Evolutionary conservation across 176 grass and related monocot genomes (phyloP).

Genomic region (Oryza meridionalis): DNA sequence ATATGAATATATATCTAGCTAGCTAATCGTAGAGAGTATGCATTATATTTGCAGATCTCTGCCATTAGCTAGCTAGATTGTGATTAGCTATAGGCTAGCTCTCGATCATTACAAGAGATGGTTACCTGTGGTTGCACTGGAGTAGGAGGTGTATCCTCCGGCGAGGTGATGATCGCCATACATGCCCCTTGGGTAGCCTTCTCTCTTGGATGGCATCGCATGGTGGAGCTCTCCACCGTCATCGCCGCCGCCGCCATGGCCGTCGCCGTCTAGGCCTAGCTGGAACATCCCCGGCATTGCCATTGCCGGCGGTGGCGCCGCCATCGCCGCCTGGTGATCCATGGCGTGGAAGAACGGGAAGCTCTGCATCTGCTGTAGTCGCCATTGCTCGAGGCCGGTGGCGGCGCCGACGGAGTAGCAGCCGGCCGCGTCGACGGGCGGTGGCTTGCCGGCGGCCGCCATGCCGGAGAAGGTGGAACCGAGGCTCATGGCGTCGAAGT

Average conservation of each 20-base stretch:
- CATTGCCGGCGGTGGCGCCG: constrained; percentile 30
- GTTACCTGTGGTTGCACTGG: constrained; percentile 57
- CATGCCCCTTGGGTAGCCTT: constrained; percentile 40
- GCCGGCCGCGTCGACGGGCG: background rate
- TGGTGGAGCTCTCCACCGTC: constrained; percentile 34
- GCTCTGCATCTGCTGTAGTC: constrained; percentile 59
- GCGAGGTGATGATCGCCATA: constrained; percentile 44
- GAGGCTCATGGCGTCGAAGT: constrained; percentile 64
- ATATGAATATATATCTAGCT: constrained; percentile 8
- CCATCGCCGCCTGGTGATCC: constrained; percentile 45
- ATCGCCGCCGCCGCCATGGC: constrained; percentile 23
- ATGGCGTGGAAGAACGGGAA: constrained; percentile 68
- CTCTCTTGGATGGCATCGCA: constrained; percentile 43
- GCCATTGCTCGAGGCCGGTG: constrained; percentile 53
- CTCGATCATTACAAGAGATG: constrained; percentile 50
- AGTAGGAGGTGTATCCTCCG: constrained; percentile 46
- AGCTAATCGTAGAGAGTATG: constrained; percentile 35
- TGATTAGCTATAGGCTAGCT: background rate
- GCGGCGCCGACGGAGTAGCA: constrained; percentile 25
- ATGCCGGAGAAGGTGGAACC: constrained; percentile 50
- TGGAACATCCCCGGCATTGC: constrained; percentile 54
- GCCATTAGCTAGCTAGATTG: constrained; percentile 2
- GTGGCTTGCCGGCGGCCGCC: constrained; percentile 9
- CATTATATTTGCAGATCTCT: background rate
- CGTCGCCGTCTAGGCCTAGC: constrained; percentile 21